Conservation (phyloP, 768 basidiomycete genomes). For the Basidioascus undulatus region DNA sequence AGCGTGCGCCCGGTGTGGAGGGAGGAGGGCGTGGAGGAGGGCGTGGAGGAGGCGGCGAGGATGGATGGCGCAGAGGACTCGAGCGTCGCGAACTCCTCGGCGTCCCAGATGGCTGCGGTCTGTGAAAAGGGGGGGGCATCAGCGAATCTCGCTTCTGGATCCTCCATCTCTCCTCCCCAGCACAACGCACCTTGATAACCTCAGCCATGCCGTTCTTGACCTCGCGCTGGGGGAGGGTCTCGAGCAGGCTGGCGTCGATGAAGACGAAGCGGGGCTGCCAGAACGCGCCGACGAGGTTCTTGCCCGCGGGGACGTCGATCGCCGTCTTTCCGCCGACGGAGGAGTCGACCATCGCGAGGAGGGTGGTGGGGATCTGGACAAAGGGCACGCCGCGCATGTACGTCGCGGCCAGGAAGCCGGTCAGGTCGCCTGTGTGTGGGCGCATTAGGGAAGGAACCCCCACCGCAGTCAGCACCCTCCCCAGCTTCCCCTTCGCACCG, state of each 20-base stretch:
- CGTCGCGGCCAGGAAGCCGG: conserved; percentile 89
- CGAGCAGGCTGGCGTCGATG: conserved; percentile 87
- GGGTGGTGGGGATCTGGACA: conserved; percentile 85
- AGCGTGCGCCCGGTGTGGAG: conserved; percentile 24
- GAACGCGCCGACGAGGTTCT: conserved; percentile 95
- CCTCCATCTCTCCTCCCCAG: neutral
- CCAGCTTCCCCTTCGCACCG: no score
- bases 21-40: conserved; percentile 31
- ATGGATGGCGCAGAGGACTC: conserved; percentile 71
- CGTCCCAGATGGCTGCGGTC: conserved; percentile 99
- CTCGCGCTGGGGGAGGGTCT: conserved; percentile 71
- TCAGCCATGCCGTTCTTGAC: conserved; percentile 99
- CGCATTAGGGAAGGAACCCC: no score
- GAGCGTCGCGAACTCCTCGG: conserved; percentile 60
- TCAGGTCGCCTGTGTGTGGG: no score
- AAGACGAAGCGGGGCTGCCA: conserved; percentile 97
- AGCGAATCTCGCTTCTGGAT: conserved; percentile 1
- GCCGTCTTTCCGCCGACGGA: conserved; percentile 95
- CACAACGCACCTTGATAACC: conserved; percentile 56
- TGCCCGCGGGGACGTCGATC: conserved; percentile 94
- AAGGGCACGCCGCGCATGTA: conserved; percentile 86
- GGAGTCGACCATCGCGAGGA: conserved; percentile 97
- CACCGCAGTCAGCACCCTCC: no score
- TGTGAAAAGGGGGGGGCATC: no score
- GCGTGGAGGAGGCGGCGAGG: conserved; percentile 51